Evolutionary conservation across 2,329 filamentous ascomycete genomes (phyloP), one percentile per base, ranked within the genome.

Genomic region (Arthrobotrys megalospora): DNA sequence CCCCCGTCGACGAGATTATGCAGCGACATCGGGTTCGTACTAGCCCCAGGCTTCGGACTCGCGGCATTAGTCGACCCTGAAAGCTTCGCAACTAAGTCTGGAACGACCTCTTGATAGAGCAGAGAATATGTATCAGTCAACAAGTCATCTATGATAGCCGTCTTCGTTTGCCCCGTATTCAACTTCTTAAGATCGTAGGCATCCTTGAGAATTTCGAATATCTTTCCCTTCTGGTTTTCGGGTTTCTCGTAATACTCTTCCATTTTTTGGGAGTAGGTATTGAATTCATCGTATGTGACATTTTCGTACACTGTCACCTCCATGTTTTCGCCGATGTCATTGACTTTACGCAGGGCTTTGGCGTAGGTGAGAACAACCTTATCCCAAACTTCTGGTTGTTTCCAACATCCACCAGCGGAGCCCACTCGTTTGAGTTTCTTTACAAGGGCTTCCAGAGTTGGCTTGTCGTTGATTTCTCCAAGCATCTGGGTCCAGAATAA

Each of bases 121-220:
- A 90, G 88, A 0, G 93, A 92, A 84, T 97, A 99, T 60, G 92
- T 91, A 84, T 99, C 96, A 21, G 91, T 92, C 80, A 97, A 92
- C n/a, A 98, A 88, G 82, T 99, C 96, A 82, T 99, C 96, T 52
- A 98, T 95, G 8, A 91, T 88, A 0, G 90, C 89, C 0, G 91
- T 89, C 84, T 97, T 97, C 89, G 96, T 96, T 6, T 97, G 87
- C 55, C 91, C 92, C 47, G 91, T 91, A 83, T 99, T 99, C 52
- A 97, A 88, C 83, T 90, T 91, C 82, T 92, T 92, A 38, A 93
- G 85, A 81, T 93, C 91, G 28, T 91, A 86, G 0, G 89, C 88
- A 80, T 93, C 91, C 48, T 89, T 87, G 10, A 93, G 86, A 6
- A 91, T 85, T 69, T 92, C 90, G 1, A 92, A 84, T 2, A 88